phyloP scores from a whole-genome alignment of 1,284 basidiomycete genomes.

The Taiwanofungus camphoratus region DNA sequence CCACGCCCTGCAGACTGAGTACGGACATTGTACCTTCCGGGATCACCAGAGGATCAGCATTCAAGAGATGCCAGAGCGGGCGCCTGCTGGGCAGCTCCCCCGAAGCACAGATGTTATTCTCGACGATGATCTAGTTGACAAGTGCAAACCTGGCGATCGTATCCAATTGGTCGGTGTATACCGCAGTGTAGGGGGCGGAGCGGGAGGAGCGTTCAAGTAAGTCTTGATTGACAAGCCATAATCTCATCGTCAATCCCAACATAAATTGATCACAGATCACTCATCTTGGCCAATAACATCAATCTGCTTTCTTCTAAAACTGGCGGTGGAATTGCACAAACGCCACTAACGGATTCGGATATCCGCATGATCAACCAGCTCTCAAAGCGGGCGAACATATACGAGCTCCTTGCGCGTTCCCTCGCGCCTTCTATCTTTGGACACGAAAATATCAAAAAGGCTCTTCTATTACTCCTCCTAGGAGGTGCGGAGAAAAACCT shows the following conservation, averaged over 20 bases:
- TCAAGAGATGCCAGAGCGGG: slow-evolving; percentile 99
- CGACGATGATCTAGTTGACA: slow-evolving; percentile 96
- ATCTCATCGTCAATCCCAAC: background rate
- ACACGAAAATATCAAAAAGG: slow-evolving; percentile 94
- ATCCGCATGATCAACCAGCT: slow-evolving; percentile 97
- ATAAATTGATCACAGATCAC: slow-evolving; percentile 54
- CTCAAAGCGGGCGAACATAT: slow-evolving; percentile 81
- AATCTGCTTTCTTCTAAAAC: slow-evolving; percentile 96
- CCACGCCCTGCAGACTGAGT: slow-evolving; percentile 86
- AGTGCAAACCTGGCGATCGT: slow-evolving; percentile 96
- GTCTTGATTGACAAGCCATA: slow-evolving; percentile 28
- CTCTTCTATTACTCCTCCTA: slow-evolving; percentile 87
- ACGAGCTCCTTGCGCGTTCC: slow-evolving; percentile 86
- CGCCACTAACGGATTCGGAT: slow-evolving; percentile 89
- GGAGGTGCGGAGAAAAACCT: slow-evolving; percentile 98
- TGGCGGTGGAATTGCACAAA: slow-evolving; percentile 93
- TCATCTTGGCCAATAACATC: slow-evolving; percentile 94
- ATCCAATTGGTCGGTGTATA: slow-evolving; percentile 97
- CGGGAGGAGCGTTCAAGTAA: slow-evolving; percentile 88
- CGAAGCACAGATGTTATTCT: slow-evolving; percentile 94
- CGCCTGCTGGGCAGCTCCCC: slow-evolving; percentile 95
- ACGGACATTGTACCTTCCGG: slow-evolving; percentile 86
- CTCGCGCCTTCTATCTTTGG: slow-evolving; percentile 98
- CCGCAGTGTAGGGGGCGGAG: slow-evolving; percentile 88
- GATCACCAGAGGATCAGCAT: slow-evolving; percentile 98